These are phyloP conservation scores for Gillenia trifoliata DNA, from an alignment of 306 rosid species.

Conservation along the genomic window DNA sequence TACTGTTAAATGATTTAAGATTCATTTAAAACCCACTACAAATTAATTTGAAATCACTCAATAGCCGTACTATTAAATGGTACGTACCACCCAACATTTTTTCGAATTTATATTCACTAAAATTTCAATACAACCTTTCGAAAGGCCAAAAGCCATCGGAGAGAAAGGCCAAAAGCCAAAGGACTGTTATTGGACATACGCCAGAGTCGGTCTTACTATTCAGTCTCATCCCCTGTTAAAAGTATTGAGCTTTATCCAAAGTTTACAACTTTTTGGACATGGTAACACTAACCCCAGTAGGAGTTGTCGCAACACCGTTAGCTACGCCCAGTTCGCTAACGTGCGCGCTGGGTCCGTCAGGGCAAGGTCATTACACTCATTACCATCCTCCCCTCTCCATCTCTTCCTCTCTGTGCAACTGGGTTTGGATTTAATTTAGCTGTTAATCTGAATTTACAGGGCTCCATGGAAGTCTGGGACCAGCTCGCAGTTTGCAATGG, in stretches of 20 bases:
- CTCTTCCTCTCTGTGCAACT: not conserved
- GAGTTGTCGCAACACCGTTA: not conserved
- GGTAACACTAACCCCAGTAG: not conserved
- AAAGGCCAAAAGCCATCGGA: too few species aligned
- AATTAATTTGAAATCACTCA: too few species aligned
- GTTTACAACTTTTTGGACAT: constrained; percentile 1
- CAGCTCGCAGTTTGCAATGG: constrained; percentile 24
- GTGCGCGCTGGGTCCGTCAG: constrained; percentile 6
- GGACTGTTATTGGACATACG: too few species aligned
- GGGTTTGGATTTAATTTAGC: constrained; percentile 7
- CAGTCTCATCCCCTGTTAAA: not conserved
- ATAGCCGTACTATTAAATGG: too few species aligned
- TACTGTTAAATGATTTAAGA: too few species aligned
- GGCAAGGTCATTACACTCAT: constrained; percentile 4
- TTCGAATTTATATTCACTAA: too few species aligned
- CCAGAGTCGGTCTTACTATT: too few species aligned
- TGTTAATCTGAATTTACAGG: constrained; percentile 12
- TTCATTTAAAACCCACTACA: too few species aligned
- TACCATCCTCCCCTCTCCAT: not conserved
- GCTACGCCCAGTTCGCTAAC: constrained; percentile 4
- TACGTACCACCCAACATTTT: too few species aligned
- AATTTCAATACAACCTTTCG: too few species aligned
- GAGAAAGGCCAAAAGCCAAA: too few species aligned
- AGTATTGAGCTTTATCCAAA: not conserved
- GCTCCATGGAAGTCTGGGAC: constrained; percentile 12